Conservation (phyloP, 1,284 basidiomycete genomes). For the Tilletia caries region DNA sequence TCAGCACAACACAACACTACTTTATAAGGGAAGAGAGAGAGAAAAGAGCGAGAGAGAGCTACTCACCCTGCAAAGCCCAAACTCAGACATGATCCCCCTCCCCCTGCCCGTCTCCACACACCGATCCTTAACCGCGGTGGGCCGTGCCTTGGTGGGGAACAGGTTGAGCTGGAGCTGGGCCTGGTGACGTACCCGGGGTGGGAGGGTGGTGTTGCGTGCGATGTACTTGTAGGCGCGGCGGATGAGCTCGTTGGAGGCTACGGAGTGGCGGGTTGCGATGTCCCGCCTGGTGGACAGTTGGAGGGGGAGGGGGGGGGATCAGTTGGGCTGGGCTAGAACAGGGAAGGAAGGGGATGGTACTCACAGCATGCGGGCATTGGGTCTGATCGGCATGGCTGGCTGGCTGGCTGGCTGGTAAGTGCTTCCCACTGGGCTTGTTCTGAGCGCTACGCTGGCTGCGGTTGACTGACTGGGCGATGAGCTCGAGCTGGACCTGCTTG, state of each 20-base stretch:
- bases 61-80: conserved; percentile 79
- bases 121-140: conserved; percentile 79
- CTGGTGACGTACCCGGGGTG: conserved; percentile 75
- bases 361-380: conserved; percentile 40
- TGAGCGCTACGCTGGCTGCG: too few species aligned
- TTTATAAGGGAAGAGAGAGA: too few species aligned
- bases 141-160: conserved; percentile 76
- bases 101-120: conserved; percentile 80
- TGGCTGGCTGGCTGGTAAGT: too few species aligned
- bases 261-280: conserved; percentile 48
- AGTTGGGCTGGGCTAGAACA: conserved; percentile 8
- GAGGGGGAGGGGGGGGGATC: not conserved
- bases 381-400: conserved; percentile 34
- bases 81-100: conserved; percentile 80
- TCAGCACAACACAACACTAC: conserved; percentile 1
- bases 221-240: conserved; percentile 52
- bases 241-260: conserved; percentile 50
- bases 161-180: conserved; percentile 92
- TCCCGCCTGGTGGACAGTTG: conserved; percentile 34
- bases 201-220: conserved; percentile 49
- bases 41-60: too few species aligned
- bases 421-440: not conserved
- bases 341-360: conserved; percentile 8
- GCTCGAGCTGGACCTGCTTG: too few species aligned
- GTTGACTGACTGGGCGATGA: too few species aligned